Evolutionary conservation across 108 stramenopile species (phyloP).

Genomic region (Nitzschia sp.): DNA sequence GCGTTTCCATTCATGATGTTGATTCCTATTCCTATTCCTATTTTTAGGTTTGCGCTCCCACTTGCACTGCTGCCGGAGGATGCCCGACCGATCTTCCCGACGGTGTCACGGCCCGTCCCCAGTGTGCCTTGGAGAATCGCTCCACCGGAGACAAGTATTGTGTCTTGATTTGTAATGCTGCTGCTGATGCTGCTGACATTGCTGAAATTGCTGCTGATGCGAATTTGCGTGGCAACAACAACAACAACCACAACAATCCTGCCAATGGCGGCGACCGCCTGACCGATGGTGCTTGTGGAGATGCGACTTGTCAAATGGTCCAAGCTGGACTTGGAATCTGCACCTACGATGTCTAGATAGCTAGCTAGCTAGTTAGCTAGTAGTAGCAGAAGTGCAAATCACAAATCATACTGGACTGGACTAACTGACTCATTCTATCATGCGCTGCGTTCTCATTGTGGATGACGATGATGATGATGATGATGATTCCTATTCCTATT

Average conservation of each 20-base stretch:
- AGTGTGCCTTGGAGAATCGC: slow-evolving; percentile 24
- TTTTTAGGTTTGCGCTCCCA: slow-evolving; percentile 22
- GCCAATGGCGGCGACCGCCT: neutral
- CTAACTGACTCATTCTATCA: no score
- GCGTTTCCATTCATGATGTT: no score
- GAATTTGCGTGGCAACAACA: neutral
- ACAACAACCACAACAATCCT: neutral
- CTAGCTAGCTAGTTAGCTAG: no score
- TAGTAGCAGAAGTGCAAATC: no score
- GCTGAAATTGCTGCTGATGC: neutral
- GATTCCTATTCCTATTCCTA: no score
- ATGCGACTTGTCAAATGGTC: slow-evolving; percentile 22
- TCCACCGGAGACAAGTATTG: slow-evolving; percentile 30
- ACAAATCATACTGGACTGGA: no score
- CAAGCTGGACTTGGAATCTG: slow-evolving; percentile 26
- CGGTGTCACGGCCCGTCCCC: slow-evolving; percentile 23
- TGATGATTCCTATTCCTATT: no score
- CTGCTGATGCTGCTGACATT: neutral
- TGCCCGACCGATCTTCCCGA: slow-evolving; percentile 27
- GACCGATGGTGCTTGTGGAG: slow-evolving; percentile 16
- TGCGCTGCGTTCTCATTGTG: no score
- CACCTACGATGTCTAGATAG: slow-evolving; percentile 12
- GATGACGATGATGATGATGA: no score
- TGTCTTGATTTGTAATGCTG: slow-evolving; percentile 24
- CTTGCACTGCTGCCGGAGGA: slow-evolving; percentile 1